phyloP scores from a whole-genome alignment of 2,329 filamentous ascomycete genomes.

The Anthostomella pinea region DNA sequence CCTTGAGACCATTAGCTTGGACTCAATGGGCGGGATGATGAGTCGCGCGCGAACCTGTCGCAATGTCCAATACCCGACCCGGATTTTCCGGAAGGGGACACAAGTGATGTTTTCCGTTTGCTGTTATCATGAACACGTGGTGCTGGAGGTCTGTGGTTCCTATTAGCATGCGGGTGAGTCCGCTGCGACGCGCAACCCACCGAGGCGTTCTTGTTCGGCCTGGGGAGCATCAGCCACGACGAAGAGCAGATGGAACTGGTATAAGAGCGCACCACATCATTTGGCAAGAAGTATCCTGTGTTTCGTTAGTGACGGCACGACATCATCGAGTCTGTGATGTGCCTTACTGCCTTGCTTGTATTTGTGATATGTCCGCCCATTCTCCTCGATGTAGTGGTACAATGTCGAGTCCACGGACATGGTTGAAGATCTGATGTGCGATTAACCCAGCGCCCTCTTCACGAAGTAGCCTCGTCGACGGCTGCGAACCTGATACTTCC shows the following conservation, averaged over 20 bases:
- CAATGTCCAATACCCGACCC: conserved; percentile 45
- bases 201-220: conserved; percentile 32
- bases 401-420: conserved; percentile 27
- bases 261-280: conserved; percentile 23
- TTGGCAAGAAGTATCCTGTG: conserved; percentile 32
- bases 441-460: conserved; percentile 1
- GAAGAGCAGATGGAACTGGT: neutral
- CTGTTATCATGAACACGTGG: conserved; percentile 38
- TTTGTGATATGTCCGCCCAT: conserved; percentile 31
- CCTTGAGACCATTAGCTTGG: conserved; percentile 18
- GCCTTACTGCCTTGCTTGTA: conserved; percentile 31
- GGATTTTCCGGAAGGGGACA: conserved; percentile 41
- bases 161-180: no score
- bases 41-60: conserved; percentile 27
- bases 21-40: neutral
- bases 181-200: no score
- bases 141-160: conserved; percentile 41
- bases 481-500: conserved; percentile 12
- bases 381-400: conserved; percentile 28
- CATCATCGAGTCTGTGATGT: neutral
- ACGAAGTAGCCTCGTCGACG: neutral
- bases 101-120: conserved; percentile 40
- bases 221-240: conserved; percentile 9
- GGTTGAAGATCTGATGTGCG: conserved; percentile 24
- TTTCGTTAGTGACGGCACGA: conserved; percentile 5